A percentile compares a stretch with the other conserved stretches of the same genome.
These are phyloP conservation scores for Monosporascus sp. DNA, from an alignment of 2,329 filamentous ascomycete genomes.

Conservation along the genomic window DNA sequence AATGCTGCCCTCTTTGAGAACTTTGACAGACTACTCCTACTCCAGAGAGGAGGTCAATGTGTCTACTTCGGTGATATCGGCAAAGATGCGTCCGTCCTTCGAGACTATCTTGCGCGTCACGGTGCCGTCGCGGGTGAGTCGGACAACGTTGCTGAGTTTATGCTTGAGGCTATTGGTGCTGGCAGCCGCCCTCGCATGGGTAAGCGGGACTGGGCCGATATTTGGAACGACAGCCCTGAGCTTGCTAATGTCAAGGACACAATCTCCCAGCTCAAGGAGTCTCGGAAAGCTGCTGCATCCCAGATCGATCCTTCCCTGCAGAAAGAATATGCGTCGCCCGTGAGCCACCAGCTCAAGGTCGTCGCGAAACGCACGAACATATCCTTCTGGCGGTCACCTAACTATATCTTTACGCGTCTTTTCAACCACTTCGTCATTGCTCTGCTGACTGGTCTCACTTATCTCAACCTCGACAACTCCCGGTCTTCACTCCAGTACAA, in stretches of 20 bases:
- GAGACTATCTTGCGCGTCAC: slow-evolving; percentile 55
- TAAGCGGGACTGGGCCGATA: slow-evolving; percentile 71
- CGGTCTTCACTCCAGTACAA: slow-evolving; percentile 75
- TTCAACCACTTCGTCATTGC: slow-evolving; percentile 81
- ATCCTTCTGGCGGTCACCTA: slow-evolving; percentile 78
- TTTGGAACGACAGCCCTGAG: slow-evolving; percentile 72
- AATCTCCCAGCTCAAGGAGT: slow-evolving; percentile 61
- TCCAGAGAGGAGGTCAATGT: slow-evolving; percentile 72
- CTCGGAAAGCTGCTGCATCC: slow-evolving; percentile 40
- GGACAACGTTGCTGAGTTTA: slow-evolving; percentile 67
- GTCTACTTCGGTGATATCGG: slow-evolving; percentile 87
- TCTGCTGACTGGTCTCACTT: slow-evolving; percentile 73
- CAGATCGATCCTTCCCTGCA: slow-evolving; percentile 49
- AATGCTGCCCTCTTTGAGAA: slow-evolving; percentile 82
- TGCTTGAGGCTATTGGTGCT: slow-evolving; percentile 80
- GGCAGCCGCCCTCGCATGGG: slow-evolving; percentile 68
- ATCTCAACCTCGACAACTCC: slow-evolving; percentile 71
- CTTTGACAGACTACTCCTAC: slow-evolving; percentile 75
- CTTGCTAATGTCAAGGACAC: slow-evolving; percentile 60
- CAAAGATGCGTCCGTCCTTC: slow-evolving; percentile 64
- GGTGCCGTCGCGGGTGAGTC: slow-evolving; percentile 54
- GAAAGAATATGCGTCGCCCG: slow-evolving; percentile 76
- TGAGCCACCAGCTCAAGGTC: slow-evolving; percentile 71
- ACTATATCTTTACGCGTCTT: slow-evolving; percentile 83
- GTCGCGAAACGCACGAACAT: slow-evolving; percentile 70